These are phyloP conservation scores for Somion occarium DNA, from an alignment of 1,284 basidiomycete genomes.

Conservation along the genomic window DNA sequence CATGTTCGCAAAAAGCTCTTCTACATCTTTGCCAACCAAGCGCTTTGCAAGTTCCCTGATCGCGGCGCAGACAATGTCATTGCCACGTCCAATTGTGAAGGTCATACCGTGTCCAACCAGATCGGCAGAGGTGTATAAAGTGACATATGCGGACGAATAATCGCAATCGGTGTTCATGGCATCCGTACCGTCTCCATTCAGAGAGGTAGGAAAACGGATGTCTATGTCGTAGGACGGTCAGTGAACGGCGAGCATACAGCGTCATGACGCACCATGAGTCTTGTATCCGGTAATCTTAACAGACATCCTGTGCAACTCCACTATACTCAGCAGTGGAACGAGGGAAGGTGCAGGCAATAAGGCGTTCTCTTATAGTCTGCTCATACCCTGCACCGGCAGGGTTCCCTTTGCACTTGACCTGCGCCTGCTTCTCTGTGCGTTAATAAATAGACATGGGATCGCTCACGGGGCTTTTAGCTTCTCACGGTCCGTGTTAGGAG, in stretches of 20 bases:
- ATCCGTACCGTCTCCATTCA: slow-evolving; percentile 86
- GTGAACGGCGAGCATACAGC: neutral
- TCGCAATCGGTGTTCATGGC: slow-evolving; percentile 95
- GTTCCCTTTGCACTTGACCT: neutral
- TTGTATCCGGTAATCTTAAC: slow-evolving; percentile 48
- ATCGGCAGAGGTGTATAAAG: slow-evolving; percentile 66
- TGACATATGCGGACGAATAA: slow-evolving; percentile 90
- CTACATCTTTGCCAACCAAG: slow-evolving; percentile 81
- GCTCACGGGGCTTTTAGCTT: neutral
- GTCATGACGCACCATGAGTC: slow-evolving; percentile 39
- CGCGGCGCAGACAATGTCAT: slow-evolving; percentile 87
- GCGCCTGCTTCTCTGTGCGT: neutral
- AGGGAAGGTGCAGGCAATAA: too few species aligned
- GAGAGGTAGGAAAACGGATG: slow-evolving; percentile 78
- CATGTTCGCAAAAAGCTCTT: slow-evolving; percentile 86
- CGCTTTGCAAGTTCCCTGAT: slow-evolving; percentile 76
- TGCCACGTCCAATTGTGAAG: slow-evolving; percentile 94
- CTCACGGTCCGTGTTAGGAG: neutral
- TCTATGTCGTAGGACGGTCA: slow-evolving; percentile 50
- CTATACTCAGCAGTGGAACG: too few species aligned
- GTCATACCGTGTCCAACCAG: slow-evolving; percentile 91
- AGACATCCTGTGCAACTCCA: slow-evolving; percentile 23
- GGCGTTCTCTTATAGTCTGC: too few species aligned
- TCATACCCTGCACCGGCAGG: too few species aligned
- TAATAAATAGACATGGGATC: neutral